Evolutionary conservation across 2,329 filamentous ascomycete species (phyloP).

Genomic region (Phymatotrichopsis omnivora): DNA sequence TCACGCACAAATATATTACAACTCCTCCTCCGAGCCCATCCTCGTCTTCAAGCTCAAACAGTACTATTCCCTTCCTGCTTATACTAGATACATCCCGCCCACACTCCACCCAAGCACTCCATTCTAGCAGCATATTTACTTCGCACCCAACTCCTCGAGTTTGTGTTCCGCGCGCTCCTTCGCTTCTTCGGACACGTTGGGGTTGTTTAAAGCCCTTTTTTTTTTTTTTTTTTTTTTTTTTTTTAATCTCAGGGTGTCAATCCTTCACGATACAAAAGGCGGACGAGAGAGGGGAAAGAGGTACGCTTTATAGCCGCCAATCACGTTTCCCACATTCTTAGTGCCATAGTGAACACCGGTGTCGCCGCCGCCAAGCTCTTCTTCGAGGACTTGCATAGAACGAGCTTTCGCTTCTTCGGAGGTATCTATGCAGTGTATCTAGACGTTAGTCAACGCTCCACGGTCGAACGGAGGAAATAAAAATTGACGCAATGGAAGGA

Average conservation of each 20-base stretch:
- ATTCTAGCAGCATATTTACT: conserved; percentile 1
- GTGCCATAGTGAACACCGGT: conserved; percentile 33
- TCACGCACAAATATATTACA: too few species aligned
- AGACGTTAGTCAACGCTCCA: background rate
- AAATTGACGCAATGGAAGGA: background rate
- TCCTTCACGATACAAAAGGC: conserved; percentile 11
- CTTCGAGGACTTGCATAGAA: conserved; percentile 44
- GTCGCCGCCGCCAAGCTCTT: conserved; percentile 37
- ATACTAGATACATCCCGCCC: too few species aligned
- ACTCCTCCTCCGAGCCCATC: too few species aligned
- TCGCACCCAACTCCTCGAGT: conserved; percentile 39
- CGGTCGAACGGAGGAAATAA: too few species aligned
- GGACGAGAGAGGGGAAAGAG: conserved; percentile 25
- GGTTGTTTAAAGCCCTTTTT: conserved; percentile 43
- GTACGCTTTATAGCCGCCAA: conserved; percentile 45
- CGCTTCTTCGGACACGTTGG: conserved; percentile 47
- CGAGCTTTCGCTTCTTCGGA: conserved; percentile 48
- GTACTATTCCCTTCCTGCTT: too few species aligned
- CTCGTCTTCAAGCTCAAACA: too few species aligned
- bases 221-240: too few species aligned
- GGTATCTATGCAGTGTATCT: conserved; percentile 34
- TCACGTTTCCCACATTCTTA: conserved; percentile 48
- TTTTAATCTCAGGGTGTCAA: too few species aligned
- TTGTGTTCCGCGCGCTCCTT: conserved; percentile 48
- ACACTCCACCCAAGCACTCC: too few species aligned